phyloP scores from a whole-genome alignment of 441 rosid species.

The Erodium moschatum region DNA sequence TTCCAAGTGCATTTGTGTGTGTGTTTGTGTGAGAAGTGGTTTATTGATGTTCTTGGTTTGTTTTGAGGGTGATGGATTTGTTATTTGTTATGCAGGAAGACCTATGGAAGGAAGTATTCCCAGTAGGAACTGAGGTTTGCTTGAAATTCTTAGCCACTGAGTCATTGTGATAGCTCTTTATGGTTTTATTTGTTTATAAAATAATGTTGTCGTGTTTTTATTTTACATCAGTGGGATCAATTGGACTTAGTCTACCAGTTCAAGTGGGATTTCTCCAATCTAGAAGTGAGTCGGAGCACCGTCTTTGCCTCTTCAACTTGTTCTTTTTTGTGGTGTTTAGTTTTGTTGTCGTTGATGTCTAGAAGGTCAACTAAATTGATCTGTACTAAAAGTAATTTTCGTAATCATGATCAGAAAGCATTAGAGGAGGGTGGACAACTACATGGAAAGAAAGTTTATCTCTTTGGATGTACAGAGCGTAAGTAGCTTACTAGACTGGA shows the following conservation, averaged over 20 bases:
- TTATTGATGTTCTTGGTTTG: conserved; percentile 8
- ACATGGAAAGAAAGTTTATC: conserved; percentile 60
- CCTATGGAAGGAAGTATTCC: conserved; percentile 76
- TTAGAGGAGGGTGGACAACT: conserved; percentile 86
- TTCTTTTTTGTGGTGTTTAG: not conserved
- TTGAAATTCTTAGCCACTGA: not conserved
- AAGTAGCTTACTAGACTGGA: conserved; percentile 27
- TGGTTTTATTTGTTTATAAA: not conserved
- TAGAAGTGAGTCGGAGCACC: conserved; percentile 50
- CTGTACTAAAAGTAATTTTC: conserved; percentile 16
- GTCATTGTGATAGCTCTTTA: not conserved
- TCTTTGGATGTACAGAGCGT: conserved; percentile 92
- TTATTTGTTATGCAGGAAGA: conserved; percentile 56
- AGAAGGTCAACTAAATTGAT: conserved; percentile 7
- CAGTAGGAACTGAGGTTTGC: conserved; percentile 95
- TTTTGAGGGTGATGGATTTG: not conserved
- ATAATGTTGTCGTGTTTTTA: not conserved
- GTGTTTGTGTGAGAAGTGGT: not conserved
- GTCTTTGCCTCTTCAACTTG: not conserved
- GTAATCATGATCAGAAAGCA: conserved; percentile 47
- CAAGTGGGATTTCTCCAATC: conserved; percentile 78
- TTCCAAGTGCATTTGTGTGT: not conserved
- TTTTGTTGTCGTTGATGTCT: conserved; percentile 1
- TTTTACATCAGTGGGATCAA: conserved; percentile 70
- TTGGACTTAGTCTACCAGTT: conserved; percentile 59